Evolutionary conservation across 1,284 basidiomycete genomes (phyloP), one percentile per base, ranked within the genome.

Genomic region (Cryptococcus floricola): DNA sequence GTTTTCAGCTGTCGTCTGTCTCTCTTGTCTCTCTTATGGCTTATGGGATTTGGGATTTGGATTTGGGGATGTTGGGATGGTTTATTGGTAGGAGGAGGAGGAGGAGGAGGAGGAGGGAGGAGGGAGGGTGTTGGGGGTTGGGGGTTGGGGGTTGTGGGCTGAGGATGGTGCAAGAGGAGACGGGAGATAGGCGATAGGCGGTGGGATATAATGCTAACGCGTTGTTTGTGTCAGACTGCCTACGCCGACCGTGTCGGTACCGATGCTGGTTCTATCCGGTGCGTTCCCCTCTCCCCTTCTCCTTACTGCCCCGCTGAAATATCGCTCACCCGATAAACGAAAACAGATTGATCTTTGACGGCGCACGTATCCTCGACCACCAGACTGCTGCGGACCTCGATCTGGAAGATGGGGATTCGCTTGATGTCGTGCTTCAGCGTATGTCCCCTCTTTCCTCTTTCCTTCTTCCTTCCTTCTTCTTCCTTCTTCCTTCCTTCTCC

Each of bases 181-280:
- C 19, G 19, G 19, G 23, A 1, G 23, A 23, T 23, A 23, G 50
- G 6, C 14, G 47, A 34, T 34, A 10, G n/a, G n/a, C n/a, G 23
- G 23, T 23, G 23, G 23, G 23, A 23, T 23, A 3, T 23, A 23
- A 23, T 23, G 23, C 2, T 23, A 3, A 23, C 23, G 23, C 23
- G 23, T 42, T 27, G 10, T 34, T 3, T 39, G 23, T n/a, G 4
- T 3, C 87, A 94, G 79, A 87, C 84, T 64, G 93, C 93, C 25
- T 97, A 97, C 78, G 93, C 93, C 53, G 85, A 83, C 73, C 92
- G 94, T 73, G 91, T 96, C 45, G 93, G 92, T 62, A 94, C 94
- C 79, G 89, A 92, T 64, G 87, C 90, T 16, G 66, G 70, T 66
- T 88, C 86, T 65, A 92, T 94, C 70, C 87, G 91, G 91, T 94